Percentiles rank a stretch among this genome's conserved stretches.
Conservation (phyloP, 1,139 yeast genomes). For the Spencermartinsiella ligniputridi region DNA sequence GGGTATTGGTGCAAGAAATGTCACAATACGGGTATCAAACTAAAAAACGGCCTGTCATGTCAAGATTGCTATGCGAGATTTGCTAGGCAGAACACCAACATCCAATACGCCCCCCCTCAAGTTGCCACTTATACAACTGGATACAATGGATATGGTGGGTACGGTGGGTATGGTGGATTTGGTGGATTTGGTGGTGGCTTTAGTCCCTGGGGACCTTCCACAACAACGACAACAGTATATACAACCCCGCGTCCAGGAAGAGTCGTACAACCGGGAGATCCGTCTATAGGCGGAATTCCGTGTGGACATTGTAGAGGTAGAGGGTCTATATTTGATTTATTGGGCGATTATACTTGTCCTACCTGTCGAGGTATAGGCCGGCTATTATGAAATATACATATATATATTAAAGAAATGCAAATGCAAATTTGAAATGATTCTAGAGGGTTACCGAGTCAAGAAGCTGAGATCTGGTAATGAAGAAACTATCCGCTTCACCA, state of each 20-base stretch:
- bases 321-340: slow-evolving; percentile 46
- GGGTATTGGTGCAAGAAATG: slow-evolving; percentile 65
- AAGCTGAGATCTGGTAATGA: slow-evolving; percentile 26
- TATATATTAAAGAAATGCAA: not conserved
- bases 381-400: slow-evolving; percentile 16
- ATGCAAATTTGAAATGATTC: too few species aligned
- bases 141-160: not conserved
- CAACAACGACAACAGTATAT: not conserved
- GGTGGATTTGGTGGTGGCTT: not conserved
- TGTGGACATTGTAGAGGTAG: slow-evolving; percentile 78
- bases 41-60: slow-evolving; percentile 62
- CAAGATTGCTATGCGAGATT: slow-evolving; percentile 67
- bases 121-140: slow-evolving; percentile 4
- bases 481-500: slow-evolving; percentile 21
- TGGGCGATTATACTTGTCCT: slow-evolving; percentile 26
- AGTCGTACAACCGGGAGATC: slow-evolving; percentile 71
- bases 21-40: slow-evolving; percentile 67
- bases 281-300: slow-evolving; percentile 70
- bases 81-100: slow-evolving; percentile 36
- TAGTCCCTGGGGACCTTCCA: slow-evolving; percentile 7
- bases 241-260: slow-evolving; percentile 4
- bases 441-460: slow-evolving; percentile 8
- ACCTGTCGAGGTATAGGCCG: slow-evolving; percentile 69
- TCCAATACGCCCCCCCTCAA: slow-evolving; percentile 14
- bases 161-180: not conserved